These are phyloP conservation scores for Boletus rex-veris DNA, from an alignment of 768 basidiomycete species.

Conservation along the genomic window DNA sequence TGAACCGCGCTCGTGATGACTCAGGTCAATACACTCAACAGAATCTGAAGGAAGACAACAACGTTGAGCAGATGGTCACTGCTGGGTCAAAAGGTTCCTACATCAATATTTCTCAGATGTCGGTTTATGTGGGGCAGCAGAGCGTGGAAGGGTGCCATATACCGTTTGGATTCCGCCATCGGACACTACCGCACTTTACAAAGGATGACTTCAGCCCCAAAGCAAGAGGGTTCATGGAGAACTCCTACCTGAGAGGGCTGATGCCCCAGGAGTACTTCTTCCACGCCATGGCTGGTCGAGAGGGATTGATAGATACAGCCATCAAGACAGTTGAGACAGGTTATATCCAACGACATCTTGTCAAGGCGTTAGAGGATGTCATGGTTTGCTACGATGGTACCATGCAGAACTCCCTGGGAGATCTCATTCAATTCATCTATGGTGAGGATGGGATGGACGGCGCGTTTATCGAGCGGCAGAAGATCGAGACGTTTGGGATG, in stretches of 20 bases:
- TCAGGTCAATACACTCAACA: slow-evolving; percentile 87
- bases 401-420: slow-evolving; percentile 93
- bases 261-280: slow-evolving; percentile 95
- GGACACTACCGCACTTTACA: slow-evolving; percentile 94
- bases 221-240: slow-evolving; percentile 97
- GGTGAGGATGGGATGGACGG: slow-evolving; percentile 99
- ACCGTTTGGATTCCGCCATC: slow-evolving; percentile 96
- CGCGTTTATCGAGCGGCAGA: slow-evolving; percentile 94
- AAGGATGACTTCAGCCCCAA: slow-evolving; percentile 99
- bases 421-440: slow-evolving; percentile 94
- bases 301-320: no score
- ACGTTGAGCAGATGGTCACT: slow-evolving; percentile 99
- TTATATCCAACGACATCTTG: no score
- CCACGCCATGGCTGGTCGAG: no score
- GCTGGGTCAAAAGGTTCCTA: slow-evolving; percentile 98
- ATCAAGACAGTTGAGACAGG: no score
- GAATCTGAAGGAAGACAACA: slow-evolving; percentile 61
- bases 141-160: slow-evolving; percentile 97
- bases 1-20: slow-evolving; percentile 92
- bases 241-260: slow-evolving; percentile 93
- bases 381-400: slow-evolving; percentile 77
- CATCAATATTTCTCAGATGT: slow-evolving; percentile 99
- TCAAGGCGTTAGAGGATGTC: no score
- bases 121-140: slow-evolving; percentile 98
- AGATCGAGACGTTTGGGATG: slow-evolving; percentile 83